These are phyloP conservation scores for Prunus davidiana DNA, from an alignment of 306 rosid genomes.

Conservation along the genomic window DNA sequence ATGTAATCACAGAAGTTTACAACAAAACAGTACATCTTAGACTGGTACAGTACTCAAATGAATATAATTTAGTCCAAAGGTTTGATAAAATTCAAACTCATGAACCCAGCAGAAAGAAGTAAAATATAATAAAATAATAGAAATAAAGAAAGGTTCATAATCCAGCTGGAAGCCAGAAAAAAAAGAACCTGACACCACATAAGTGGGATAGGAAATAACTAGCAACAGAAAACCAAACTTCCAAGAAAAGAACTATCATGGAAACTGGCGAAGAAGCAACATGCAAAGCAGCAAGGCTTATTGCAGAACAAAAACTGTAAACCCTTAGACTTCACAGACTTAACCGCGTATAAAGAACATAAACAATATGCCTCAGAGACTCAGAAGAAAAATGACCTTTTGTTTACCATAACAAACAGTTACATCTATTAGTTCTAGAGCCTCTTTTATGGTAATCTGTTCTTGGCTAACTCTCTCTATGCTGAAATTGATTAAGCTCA, in stretches of 20 bases:
- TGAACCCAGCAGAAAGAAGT: not conserved
- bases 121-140: no score
- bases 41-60: no score
- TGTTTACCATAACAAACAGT: not conserved
- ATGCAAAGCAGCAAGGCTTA: not conserved
- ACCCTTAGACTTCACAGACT: not conserved
- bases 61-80: no score
- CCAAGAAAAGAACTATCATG: not conserved
- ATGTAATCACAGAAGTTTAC: no score
- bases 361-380: not conserved
- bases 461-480: not conserved
- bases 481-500: not conserved
- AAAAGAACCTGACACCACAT: not conserved
- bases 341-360: no score
- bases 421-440: not conserved
- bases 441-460: not conserved
- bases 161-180: not conserved
- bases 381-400: not conserved
- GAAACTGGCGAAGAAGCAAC: not conserved
- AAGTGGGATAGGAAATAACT: not conserved
- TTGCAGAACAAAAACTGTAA: not conserved
- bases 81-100: no score
- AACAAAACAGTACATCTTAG: no score
- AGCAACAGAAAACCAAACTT: not conserved
- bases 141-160: not conserved